Conservation (phyloP, 2,329 filamentous ascomycete species). For the Fusarium staphyleae region DNA sequence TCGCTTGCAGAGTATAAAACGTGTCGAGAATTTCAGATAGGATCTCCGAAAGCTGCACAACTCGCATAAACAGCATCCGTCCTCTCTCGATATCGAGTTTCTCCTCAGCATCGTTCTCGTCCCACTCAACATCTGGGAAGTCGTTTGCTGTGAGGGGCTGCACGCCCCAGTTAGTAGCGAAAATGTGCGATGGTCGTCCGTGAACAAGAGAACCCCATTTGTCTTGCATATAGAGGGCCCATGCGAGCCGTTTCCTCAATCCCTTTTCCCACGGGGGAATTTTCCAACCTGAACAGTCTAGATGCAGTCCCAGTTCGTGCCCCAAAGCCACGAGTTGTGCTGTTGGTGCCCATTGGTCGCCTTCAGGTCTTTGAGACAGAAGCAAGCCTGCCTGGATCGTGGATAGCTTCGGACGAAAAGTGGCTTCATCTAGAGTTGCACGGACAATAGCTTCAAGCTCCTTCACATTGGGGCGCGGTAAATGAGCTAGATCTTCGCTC, state of each 20-base stretch:
- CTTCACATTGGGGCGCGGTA: constrained; percentile 73
- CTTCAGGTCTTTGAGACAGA: constrained; percentile 76
- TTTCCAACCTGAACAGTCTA: constrained; percentile 87
- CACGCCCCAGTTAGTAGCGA: constrained; percentile 78
- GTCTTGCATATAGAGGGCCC: constrained; percentile 94
- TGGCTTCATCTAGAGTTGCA: constrained; percentile 75
- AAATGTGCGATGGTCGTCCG: constrained; percentile 81
- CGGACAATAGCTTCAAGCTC: constrained; percentile 77
- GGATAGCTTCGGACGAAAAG: constrained; percentile 82
- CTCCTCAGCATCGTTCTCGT: constrained; percentile 67
- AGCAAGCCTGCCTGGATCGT: constrained; percentile 80
- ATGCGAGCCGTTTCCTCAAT: constrained; percentile 82
- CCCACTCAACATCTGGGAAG: constrained; percentile 75
- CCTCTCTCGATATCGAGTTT: constrained; percentile 72
- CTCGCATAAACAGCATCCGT: constrained; percentile 74
- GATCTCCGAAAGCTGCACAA: constrained; percentile 77
- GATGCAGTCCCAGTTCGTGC: constrained; percentile 87
- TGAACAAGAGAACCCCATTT: constrained; percentile 88
- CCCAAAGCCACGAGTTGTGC: constrained; percentile 86
- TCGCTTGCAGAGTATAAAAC: constrained; percentile 82
- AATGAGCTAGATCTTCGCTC: constrained; percentile 68
- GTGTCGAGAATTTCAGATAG: constrained; percentile 82
- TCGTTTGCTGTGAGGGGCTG: constrained; percentile 68
- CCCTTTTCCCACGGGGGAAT: constrained; percentile 89
- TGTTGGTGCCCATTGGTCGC: constrained; percentile 83